Base-by-base conservation (phyloP, 176 grass and related monocot species). In the Canna indica region DNA sequence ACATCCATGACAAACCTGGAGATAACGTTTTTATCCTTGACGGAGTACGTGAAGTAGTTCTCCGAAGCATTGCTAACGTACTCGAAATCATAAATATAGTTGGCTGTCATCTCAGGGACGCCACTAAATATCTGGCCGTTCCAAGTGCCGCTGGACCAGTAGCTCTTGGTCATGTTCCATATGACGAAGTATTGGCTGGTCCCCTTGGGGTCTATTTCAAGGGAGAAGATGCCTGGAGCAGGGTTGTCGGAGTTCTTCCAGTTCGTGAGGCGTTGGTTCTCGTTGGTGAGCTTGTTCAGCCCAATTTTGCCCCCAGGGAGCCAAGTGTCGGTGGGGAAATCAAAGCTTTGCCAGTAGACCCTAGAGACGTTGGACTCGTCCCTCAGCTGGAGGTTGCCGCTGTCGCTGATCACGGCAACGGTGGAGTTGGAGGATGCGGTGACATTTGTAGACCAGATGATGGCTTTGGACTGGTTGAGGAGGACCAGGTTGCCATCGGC, bases 271-370 rank as follows among this genome's bases (percentile, higher is more conserved):
- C 63, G 80, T 28, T 79, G 77, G 73, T 26, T 64, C 38, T 64
- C 41, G 71, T 78, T 71, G 0, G 80, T 83, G 12, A 18, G 41
- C 80, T 90, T 90, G 74, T 72, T 83, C 52, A 81, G 69, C 64
- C 83, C 78, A 1, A 86, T 67, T 72, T 25, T 90, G 28, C 75
- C 81, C 36, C 88, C 83, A 2, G 88, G 83, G 2, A 90, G 75
- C 83, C 80, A 90, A 24, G 83, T 86, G 75, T 90, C 36, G 36
- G 78, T 81, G 32, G 83, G 85, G 70, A 85, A 60, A 1, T 90
- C 83, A 2, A 47, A 36, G 79, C 87, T 90, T 76, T 90, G 87
- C 87, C 87, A 85, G 22, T 82, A 35, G 5, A 83, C 36, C 52
- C 77, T 45, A 31, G 1, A 46, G 20, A 74, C 69, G 54, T 78